Percentiles rank a stretch among this genome's conserved stretches.
Evolutionary conservation across 2,329 filamentous ascomycete species (phyloP).

Genomic region (Xylariaceae sp.): DNA sequence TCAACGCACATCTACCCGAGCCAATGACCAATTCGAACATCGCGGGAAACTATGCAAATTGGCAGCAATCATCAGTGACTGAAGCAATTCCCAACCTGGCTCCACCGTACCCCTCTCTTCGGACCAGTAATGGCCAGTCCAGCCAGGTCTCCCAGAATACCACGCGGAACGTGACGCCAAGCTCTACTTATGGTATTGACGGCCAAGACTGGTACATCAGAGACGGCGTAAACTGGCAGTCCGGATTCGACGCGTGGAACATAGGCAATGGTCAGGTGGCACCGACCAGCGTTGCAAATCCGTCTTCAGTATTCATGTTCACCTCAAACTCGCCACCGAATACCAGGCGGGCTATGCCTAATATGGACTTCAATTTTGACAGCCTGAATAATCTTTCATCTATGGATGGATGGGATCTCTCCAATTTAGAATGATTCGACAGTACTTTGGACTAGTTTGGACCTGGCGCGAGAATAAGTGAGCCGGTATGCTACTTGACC

Average conservation of each 20-base stretch:
- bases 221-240: constrained; percentile 54
- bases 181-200: constrained; percentile 38
- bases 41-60: constrained; percentile 19
- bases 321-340: constrained; percentile 15
- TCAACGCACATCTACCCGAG: constrained; percentile 11
- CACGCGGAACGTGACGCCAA: constrained; percentile 26
- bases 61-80: constrained; percentile 19
- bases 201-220: constrained; percentile 55
- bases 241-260: constrained; percentile 53
- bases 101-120: constrained; percentile 21
- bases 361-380: constrained; percentile 25
- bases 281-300: constrained; percentile 26
- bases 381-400: constrained; percentile 22
- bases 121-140: constrained; percentile 10
- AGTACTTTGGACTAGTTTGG: no score
- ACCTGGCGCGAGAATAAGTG: no score
- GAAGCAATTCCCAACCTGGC: constrained; percentile 26
- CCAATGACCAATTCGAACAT: constrained; percentile 15
- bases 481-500: no score
- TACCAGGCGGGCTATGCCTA: constrained; percentile 13
- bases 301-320: constrained; percentile 28
- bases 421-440: constrained; percentile 20
- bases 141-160: constrained; percentile 14
- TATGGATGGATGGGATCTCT: constrained; percentile 26
- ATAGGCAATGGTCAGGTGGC: constrained; percentile 23